Evolutionary conservation across 129 eudicot genomes (phyloP).

Genomic region (Dittrichia graveolens): DNA sequence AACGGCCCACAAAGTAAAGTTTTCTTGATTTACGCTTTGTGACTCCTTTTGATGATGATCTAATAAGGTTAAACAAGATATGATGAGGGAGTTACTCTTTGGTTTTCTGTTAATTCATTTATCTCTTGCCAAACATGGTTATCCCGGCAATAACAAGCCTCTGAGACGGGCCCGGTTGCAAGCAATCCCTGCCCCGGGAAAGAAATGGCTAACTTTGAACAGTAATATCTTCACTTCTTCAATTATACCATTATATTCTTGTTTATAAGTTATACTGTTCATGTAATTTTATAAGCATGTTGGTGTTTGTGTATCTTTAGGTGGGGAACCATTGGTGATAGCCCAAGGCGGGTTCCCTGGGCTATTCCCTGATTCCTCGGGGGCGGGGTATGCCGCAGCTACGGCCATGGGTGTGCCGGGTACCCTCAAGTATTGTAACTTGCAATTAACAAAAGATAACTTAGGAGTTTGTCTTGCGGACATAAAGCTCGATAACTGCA

Average conservation of each 20-base stretch:
- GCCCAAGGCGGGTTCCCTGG: constrained; percentile 92
- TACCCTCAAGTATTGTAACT: constrained; percentile 59
- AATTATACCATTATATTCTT: background rate
- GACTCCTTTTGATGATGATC: constrained; percentile 13
- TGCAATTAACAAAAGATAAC: constrained; percentile 72
- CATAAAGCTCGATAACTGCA: constrained; percentile 51
- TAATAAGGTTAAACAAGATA: constrained; percentile 42
- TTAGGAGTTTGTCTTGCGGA: constrained; percentile 57
- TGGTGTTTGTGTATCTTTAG: constrained; percentile 31
- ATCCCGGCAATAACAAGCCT: constrained; percentile 25
- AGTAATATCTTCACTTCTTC: constrained; percentile 30
- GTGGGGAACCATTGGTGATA: constrained; percentile 61
- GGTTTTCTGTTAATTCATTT: constrained; percentile 44
- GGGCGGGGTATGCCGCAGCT: constrained; percentile 42
- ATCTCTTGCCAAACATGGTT: constrained; percentile 31
- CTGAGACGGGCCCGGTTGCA: constrained; percentile 26
- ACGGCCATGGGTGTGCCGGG: constrained; percentile 39
- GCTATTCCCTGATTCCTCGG: constrained; percentile 66
- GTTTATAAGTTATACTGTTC: background rate
- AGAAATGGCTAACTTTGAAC: constrained; percentile 63
- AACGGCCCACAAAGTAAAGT: background rate
- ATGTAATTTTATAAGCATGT: background rate
- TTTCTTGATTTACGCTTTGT: background rate
- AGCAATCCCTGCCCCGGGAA: constrained; percentile 13
- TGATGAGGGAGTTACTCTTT: constrained; percentile 52